Base-by-base conservation (phyloP, 371 early-diverging fungal species). In the Rhizopus arrhizus region DNA sequence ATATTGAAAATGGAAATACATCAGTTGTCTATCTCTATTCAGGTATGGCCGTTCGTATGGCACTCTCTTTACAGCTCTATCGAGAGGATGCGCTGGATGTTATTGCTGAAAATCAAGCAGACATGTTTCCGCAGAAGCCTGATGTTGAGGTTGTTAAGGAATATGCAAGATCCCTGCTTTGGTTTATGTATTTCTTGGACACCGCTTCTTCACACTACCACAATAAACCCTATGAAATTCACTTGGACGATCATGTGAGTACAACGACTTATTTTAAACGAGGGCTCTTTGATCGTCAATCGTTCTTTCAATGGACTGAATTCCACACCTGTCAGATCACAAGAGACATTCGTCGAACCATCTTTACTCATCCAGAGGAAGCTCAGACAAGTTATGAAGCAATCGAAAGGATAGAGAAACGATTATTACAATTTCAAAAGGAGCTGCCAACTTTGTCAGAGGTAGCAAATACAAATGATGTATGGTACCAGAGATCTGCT, bases 21-120 rank as follows among this genome's bases (percentile, higher is more conserved):
- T 70, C 72, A 0, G 66, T 76, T 3, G 66, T 74, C 22, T 79
- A 75, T 36, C 61, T 79, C 15, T 75, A 79, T 45, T 71, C 74
- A 0, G 80, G 80, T 8, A 79, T 79, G 76, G 80, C 80, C 0
- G 72, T 72, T 0, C 68, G 76, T 4, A 72, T 79, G 73, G 80
- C 74, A 0, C 58, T 67, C 13, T 65, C 73, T 40, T 61, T 79
- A 4, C 65, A 72, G n/a, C 47, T 73, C 15, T 68, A 71, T 42
- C 59, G 70, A 7, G 74, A 74, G 42, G 75, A 74, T 36, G 64
- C 64, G 2, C 32, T 71, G 34, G 69, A 59, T 5, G 11, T 40
- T 0, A 65, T 68, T 16, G 68, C 59, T 22, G 53, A 4, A 61
- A 64, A 13, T 46, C 51, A 9, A 43, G 47, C 1, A 28, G 57